phyloP scores from a whole-genome alignment of 2,329 filamentous ascomycete species.

The Exophiala aquamarina region DNA sequence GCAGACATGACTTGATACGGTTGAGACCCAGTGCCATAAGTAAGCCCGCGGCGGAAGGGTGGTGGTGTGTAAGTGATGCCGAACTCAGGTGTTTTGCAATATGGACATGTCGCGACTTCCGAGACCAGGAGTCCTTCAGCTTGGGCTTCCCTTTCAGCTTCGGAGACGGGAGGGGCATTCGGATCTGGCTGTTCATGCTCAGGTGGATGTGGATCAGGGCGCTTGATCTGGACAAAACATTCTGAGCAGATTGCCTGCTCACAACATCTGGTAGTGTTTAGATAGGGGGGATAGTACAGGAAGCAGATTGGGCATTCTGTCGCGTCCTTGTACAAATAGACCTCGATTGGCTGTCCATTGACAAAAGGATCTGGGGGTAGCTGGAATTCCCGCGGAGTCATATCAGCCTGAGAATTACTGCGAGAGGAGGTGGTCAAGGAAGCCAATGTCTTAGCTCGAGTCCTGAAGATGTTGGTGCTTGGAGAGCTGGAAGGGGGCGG shows the following conservation, averaged over 20 bases:
- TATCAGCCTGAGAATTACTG: constrained; percentile 69
- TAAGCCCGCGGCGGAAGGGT: constrained; percentile 79
- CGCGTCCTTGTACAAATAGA: constrained; percentile 88
- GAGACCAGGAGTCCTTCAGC: constrained; percentile 71
- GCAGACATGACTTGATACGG: constrained; percentile 61
- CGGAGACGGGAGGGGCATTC: constrained; percentile 35
- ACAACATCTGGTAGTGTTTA: constrained; percentile 93
- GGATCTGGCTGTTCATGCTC: constrained; percentile 63
- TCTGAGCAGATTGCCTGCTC: constrained; percentile 96
- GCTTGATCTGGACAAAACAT: constrained; percentile 98
- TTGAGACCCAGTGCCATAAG: constrained; percentile 59
- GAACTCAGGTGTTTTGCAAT: constrained; percentile 92
- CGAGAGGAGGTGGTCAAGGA: constrained; percentile 76
- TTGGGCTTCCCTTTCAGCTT: constrained; percentile 39
- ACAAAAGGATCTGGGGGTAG: constrained; percentile 82
- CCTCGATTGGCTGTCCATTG: constrained; percentile 91
- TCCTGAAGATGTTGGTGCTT: constrained; percentile 66
- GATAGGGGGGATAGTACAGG: constrained; percentile 87
- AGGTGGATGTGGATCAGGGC: constrained; percentile 84
- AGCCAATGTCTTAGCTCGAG: constrained; percentile 84
- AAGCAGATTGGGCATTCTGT: constrained; percentile 95
- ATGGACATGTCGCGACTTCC: constrained; percentile 88
- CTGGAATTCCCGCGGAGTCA: constrained; percentile 73
- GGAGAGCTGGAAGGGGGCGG: constrained; percentile 52
- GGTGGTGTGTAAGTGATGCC: constrained; percentile 93